A percentile compares a stretch with the other conserved stretches of the same genome.
Evolutionary conservation across 2,329 filamentous ascomycete species (phyloP).

Genomic region (Periglandula ipomoeae): DNA sequence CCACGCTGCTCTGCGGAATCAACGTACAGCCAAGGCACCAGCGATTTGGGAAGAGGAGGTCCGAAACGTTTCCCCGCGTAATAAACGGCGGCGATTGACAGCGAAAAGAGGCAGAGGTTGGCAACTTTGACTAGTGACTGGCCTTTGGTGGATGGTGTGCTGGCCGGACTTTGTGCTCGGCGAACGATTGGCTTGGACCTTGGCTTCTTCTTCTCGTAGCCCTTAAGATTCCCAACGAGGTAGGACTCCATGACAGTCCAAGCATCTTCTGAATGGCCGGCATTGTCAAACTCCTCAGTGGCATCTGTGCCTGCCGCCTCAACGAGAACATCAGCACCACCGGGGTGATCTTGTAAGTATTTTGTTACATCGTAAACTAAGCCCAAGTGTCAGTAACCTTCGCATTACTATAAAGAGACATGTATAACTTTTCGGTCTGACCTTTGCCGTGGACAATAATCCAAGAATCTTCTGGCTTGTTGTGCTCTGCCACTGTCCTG

Average conservation of each 20-base stretch:
- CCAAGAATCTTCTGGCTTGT: no score
- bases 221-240: constrained; percentile 28
- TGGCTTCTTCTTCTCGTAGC: constrained; percentile 13
- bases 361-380: constrained; percentile 43
- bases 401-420: no score
- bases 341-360: constrained; percentile 53
- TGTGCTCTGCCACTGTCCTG: no score
- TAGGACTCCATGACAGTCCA: constrained; percentile 31
- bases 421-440: no score
- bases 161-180: background rate
- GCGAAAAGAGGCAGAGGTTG: background rate
- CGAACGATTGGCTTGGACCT: constrained; percentile 2
- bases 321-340: constrained; percentile 68
- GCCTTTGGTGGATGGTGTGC: background rate
- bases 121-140: background rate
- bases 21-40: no score
- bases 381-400: no score
- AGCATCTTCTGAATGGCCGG: constrained; percentile 65
- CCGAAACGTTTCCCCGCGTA: no score
- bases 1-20: no score
- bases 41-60: no score
- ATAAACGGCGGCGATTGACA: background rate
- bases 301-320: constrained; percentile 72
- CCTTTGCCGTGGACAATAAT: no score
- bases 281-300: constrained; percentile 73